Conservation (phyloP, 2,329 filamentous ascomycete species). For the Fusarium pseudoanthophilum region DNA sequence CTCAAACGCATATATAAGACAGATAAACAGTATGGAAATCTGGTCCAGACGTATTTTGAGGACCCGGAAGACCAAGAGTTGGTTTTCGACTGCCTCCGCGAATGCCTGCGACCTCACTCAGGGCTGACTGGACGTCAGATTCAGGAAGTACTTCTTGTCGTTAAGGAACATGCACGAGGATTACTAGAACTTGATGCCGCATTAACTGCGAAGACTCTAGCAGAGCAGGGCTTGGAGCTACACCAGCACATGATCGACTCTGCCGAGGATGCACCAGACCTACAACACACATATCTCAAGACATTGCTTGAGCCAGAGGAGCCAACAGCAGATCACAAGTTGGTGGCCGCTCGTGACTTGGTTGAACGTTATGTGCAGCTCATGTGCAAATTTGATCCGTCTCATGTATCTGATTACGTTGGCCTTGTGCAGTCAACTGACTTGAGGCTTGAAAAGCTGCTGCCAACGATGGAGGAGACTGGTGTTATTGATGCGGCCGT, state of each 20-base stretch:
- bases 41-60: conserved; percentile 85
- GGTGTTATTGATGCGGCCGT: conserved; percentile 94
- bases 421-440: conserved; percentile 79
- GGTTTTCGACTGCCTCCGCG: conserved; percentile 82
- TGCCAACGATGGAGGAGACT: conserved; percentile 88
- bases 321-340: conserved; percentile 48
- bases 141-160: conserved; percentile 74
- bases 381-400: conserved; percentile 86
- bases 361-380: conserved; percentile 88
- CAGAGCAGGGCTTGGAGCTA: conserved; percentile 68
- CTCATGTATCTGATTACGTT: conserved; percentile 87
- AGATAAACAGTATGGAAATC: conserved; percentile 81
- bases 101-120: conserved; percentile 75
- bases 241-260: conserved; percentile 74
- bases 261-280: conserved; percentile 67
- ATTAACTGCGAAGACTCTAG: conserved; percentile 73
- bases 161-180: conserved; percentile 72
- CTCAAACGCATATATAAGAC: conserved; percentile 87
- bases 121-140: conserved; percentile 75
- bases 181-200: conserved; percentile 75
- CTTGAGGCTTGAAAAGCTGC: conserved; percentile 79
- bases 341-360: conserved; percentile 66
- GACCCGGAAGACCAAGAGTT: conserved; percentile 79
- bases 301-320: conserved; percentile 75
- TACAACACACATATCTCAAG: conserved; percentile 81